These are phyloP conservation scores for Candida taoyuanica DNA, from an alignment of 805 yeast genomes.

Conservation along the genomic window DNA sequence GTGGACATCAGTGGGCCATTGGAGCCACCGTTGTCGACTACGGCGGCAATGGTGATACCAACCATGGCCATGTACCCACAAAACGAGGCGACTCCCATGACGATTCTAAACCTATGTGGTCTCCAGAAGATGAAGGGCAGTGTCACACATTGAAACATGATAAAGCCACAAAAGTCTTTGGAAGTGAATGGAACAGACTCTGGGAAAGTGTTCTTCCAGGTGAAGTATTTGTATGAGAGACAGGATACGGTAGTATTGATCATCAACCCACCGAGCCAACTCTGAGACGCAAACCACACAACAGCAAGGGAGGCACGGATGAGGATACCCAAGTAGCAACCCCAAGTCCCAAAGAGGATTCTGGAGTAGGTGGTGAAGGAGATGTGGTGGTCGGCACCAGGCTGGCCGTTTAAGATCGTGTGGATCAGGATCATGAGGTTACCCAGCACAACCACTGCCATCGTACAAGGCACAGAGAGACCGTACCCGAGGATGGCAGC, in stretches of 20 bases:
- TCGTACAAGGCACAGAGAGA: slow-evolving; percentile 39
- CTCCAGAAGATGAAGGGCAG: slow-evolving; percentile 4
- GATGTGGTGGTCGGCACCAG: slow-evolving; percentile 46
- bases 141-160: slow-evolving; percentile 3
- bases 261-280: slow-evolving; percentile 12
- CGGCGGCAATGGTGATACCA: slow-evolving; percentile 9
- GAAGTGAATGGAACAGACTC: slow-evolving; percentile 8
- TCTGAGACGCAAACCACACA: slow-evolving; percentile 11
- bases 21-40: slow-evolving; percentile 20
- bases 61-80: slow-evolving; percentile 6
- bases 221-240: slow-evolving; percentile 3
- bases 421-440: slow-evolving; percentile 40
- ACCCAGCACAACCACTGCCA: slow-evolving; percentile 40
- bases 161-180: slow-evolving; percentile 9
- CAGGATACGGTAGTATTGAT: slow-evolving; percentile 4
- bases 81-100: slow-evolving; percentile 4
- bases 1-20: slow-evolving; percentile 9
- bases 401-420: slow-evolving; percentile 43
- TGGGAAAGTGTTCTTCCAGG: slow-evolving; percentile 8
- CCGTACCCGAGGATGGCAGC: slow-evolving; percentile 43
- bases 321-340: slow-evolving; percentile 37
- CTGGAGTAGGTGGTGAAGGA: slow-evolving; percentile 44
- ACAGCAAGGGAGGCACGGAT: slow-evolving; percentile 36
- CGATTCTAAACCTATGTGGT: slow-evolving; percentile 5
- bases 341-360: slow-evolving; percentile 43